phyloP scores from a whole-genome alignment of 768 basidiomycete genomes.

The Boletus pseudopeckii region DNA sequence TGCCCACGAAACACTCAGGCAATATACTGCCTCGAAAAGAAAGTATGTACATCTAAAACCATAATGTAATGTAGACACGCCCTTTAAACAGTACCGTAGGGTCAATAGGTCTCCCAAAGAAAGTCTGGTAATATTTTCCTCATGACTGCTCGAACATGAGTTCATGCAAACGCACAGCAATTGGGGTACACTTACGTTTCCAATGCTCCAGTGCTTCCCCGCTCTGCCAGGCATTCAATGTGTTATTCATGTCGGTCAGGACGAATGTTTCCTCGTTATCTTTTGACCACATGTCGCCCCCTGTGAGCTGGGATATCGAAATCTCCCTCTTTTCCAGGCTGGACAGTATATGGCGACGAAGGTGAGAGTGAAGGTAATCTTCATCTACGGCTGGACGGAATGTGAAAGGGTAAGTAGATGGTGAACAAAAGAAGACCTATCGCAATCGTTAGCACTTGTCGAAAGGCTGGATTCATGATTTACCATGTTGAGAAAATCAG shows the following conservation, averaged over 20 bases:
- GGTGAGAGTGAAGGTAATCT: conserved; percentile 67
- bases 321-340: conserved; percentile 54
- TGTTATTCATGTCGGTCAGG: conserved; percentile 61
- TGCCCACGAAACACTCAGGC: neutral
- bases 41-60: neutral
- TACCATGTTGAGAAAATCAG: conserved; percentile 74
- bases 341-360: conserved; percentile 60
- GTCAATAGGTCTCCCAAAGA: conserved; percentile 77
- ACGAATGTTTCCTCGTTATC: conserved; percentile 45
- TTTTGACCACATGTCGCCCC: conserved; percentile 11
- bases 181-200: conserved; percentile 49
- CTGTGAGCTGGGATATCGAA: conserved; percentile 40
- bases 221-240: conserved; percentile 63
- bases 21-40: neutral
- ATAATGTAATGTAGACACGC: neutral
- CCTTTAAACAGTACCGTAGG: neutral
- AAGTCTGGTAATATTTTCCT: conserved; percentile 65
- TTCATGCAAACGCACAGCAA: neutral
- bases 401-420: conserved; percentile 47
- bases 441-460: conserved; percentile 4
- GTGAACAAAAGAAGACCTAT: conserved; percentile 83
- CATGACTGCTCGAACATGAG: conserved; percentile 55
- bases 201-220: conserved; percentile 69
- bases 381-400: conserved; percentile 53
- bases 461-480: conserved; percentile 16